A percentile compares a stretch with the other conserved stretches of the same genome.
These are phyloP conservation scores for Boletus vermiculosoides DNA, from an alignment of 768 basidiomycete species.

Conservation along the genomic window DNA sequence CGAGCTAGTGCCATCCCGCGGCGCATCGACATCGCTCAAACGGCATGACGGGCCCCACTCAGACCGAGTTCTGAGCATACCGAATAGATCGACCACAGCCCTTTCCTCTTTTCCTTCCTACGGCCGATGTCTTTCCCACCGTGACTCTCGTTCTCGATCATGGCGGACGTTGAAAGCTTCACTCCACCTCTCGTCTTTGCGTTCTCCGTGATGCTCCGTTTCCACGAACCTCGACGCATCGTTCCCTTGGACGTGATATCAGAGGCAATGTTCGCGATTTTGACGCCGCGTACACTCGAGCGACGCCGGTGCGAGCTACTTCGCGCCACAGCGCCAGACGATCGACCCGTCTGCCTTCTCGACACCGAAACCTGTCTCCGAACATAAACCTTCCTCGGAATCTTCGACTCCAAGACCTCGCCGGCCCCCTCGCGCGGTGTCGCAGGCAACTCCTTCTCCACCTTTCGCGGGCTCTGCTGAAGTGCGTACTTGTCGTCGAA, in stretches of 20 bases:
- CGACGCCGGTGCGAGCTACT: slow-evolving; percentile 15
- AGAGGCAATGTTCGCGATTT: slow-evolving; percentile 1
- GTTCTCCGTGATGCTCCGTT: slow-evolving; percentile 23
- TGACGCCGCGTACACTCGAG: slow-evolving; percentile 16
- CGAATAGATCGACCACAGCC: slow-evolving; percentile 30
- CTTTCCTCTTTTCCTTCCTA: slow-evolving; percentile 25
- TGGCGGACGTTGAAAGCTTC: slow-evolving; percentile 13
- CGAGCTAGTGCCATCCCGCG: background rate
- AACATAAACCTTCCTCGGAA: no score
- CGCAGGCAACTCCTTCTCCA: slow-evolving; percentile 17
- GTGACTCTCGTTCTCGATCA: slow-evolving; percentile 17
- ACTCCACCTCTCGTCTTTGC: slow-evolving; percentile 8
- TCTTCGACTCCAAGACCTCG: background rate
- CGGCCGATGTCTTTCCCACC: slow-evolving; percentile 1
- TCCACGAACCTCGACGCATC: slow-evolving; percentile 29
- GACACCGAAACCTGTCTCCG: no score
- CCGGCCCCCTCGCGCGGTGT: slow-evolving; percentile 3
- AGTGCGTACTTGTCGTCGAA: slow-evolving; percentile 27
- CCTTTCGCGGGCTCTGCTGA: background rate
- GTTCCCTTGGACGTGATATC: slow-evolving; percentile 17
- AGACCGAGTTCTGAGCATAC: slow-evolving; percentile 29
- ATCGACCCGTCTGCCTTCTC: no score
- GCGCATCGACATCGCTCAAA: background rate
- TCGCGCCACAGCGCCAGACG: slow-evolving; percentile 1
- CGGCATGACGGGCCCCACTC: no score